Base-by-base conservation (phyloP, 2,329 filamentous ascomycete species). In the Sporothrix pseudoabietina region DNA sequence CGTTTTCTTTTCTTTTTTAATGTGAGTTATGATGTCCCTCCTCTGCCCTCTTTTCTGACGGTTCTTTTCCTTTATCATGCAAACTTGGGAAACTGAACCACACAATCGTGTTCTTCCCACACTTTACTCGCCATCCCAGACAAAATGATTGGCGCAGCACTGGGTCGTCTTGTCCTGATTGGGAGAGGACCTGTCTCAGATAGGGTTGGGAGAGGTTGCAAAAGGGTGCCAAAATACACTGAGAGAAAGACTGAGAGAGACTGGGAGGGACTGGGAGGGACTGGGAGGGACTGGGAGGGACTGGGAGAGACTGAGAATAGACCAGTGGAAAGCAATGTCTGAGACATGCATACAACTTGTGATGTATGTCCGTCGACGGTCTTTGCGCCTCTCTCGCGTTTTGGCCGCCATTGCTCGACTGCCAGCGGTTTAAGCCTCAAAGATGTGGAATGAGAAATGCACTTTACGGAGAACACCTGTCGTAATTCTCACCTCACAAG, bases 261-360 rank as follows among this genome's bases (percentile, higher is more conserved):
- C n/a, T n/a, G n/a, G n/a, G n/a, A n/a, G n/a, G n/a, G n/a, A n/a
- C n/a, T n/a, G n/a, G n/a, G n/a, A n/a, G n/a, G n/a, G n/a, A n/a
- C n/a, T n/a, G n/a, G n/a, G n/a, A n/a, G n/a, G n/a, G n/a, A n/a
- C n/a, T n/a, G n/a, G n/a, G n/a, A n/a, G n/a, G n/a, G n/a, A n/a
- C n/a, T n/a, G n/a, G n/a, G n/a, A n/a, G n/a, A 39, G 19, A 61
- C 30, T n/a, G n/a, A 26, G 14, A 44, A 30, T 22, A 16, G 22
- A 66, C 39, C 30, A 12, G 39, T 30, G 41, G 32, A 41, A 55
- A 41, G 32, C 32, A 66, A 41, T 65, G 59, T 65, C 59, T 65
- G 10, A 65, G 35, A 65, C 59, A 65, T 65, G 59, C 59, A 65
- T 65, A 65, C 59, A 59, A 44, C 59, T 65, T 44, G 32, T 35